These are phyloP conservation scores for Aleurites moluccanus DNA, from an alignment of 441 rosid genomes.

Conservation along the genomic window DNA sequence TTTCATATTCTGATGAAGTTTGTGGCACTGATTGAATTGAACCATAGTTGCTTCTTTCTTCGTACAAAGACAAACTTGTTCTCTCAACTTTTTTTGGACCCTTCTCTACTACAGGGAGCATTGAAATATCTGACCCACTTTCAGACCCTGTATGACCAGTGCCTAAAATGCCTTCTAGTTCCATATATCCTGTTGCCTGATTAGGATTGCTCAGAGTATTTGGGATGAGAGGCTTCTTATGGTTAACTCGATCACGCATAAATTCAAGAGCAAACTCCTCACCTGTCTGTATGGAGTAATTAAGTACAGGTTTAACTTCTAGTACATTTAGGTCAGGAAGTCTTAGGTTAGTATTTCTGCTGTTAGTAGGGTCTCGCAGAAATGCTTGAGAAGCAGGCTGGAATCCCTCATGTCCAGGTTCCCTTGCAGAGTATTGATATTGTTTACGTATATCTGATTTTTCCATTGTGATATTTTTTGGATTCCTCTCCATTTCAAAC, in stretches of 20 bases:
- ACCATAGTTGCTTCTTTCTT: constrained; percentile 44
- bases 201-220: constrained; percentile 44
- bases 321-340: constrained; percentile 43
- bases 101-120: constrained; percentile 43
- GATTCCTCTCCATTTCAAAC: constrained; percentile 28
- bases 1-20: constrained; percentile 41
- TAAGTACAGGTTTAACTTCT: constrained; percentile 71
- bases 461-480: constrained; percentile 43
- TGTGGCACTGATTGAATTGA: constrained; percentile 46
- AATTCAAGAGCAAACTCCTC: constrained; percentile 97
- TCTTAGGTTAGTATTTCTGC: constrained; percentile 37
- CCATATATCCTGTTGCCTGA: constrained; percentile 53
- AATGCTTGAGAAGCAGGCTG: constrained; percentile 46
- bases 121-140: constrained; percentile 49
- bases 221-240: constrained; percentile 48
- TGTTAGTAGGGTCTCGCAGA: constrained; percentile 43
- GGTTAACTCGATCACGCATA: constrained; percentile 75
- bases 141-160: constrained; percentile 57
- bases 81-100: constrained; percentile 50
- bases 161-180: constrained; percentile 56
- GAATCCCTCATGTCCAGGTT: constrained; percentile 48
- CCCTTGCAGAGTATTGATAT: constrained; percentile 41
- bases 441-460: constrained; percentile 41
- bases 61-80: constrained; percentile 43
- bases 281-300: constrained; percentile 90